Evolutionary conservation across 306 rosid species (phyloP).

Genomic region (Casuarina equisetifolia): DNA sequence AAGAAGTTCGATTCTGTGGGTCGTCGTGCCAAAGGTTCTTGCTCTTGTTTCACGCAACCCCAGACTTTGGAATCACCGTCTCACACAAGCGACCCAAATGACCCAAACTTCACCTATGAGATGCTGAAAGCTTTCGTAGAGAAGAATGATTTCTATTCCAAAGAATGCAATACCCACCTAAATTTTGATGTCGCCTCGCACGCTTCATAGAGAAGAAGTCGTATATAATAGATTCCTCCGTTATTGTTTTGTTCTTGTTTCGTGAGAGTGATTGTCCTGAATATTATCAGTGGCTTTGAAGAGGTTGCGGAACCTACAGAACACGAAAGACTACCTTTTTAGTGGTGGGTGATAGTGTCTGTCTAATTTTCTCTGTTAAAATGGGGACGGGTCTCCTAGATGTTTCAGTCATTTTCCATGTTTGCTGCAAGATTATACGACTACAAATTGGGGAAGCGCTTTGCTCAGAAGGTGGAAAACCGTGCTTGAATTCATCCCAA

Average conservation of each 20-base stretch:
- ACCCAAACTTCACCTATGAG: slow-evolving; percentile 50
- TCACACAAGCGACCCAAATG: slow-evolving; percentile 54
- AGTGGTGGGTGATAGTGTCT: background rate
- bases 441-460: background rate
- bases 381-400: background rate
- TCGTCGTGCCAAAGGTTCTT: slow-evolving; percentile 41
- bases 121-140: slow-evolving; percentile 63
- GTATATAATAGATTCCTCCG: background rate
- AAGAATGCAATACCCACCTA: slow-evolving; percentile 69
- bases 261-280: background rate
- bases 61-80: slow-evolving; percentile 50
- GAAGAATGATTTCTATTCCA: slow-evolving; percentile 66
- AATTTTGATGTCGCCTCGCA: slow-evolving; percentile 15
- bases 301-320: background rate
- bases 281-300: slow-evolving; percentile 5
- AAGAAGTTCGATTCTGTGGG: slow-evolving; percentile 29
- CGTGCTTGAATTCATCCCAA: background rate
- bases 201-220: slow-evolving; percentile 4
- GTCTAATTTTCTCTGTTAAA: background rate
- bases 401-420: slow-evolving; percentile 5
- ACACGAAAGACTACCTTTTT: background rate
- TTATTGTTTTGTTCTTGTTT: background rate
- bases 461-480: background rate
- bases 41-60: slow-evolving; percentile 56
- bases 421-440: background rate